Percentiles rank a stretch among this genome's conserved stretches.
Evolutionary conservation across 2,329 filamentous ascomycete species (phyloP).

Genomic region (Chrysoporthe austroafricana): DNA sequence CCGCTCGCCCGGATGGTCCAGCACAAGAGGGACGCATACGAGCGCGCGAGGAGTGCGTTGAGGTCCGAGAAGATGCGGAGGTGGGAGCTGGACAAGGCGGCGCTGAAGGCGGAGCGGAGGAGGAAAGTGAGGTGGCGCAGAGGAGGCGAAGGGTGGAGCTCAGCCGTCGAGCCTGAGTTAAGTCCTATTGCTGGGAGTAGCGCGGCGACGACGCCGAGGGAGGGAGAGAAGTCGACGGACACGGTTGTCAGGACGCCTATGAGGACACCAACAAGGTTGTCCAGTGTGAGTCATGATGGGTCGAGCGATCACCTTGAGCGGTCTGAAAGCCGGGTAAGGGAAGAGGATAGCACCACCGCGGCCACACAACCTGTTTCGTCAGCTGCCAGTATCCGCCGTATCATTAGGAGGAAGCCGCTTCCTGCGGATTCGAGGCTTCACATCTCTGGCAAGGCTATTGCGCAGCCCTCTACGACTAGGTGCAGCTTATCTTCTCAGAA

Average conservation of each 20-base stretch:
- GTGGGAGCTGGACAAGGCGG: constrained; percentile 47
- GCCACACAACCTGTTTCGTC: background rate
- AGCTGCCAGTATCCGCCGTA: background rate
- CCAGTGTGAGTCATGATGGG: constrained; percentile 4
- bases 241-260: constrained; percentile 25
- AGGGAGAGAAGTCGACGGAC: constrained; percentile 17
- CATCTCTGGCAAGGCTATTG: background rate
- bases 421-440: background rate
- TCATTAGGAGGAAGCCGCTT: constrained; percentile 14
- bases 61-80: constrained; percentile 49
- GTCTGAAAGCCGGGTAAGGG: background rate
- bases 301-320: background rate
- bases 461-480: background rate
- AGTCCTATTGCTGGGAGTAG: constrained; percentile 51
- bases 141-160: constrained; percentile 54
- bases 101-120: constrained; percentile 39
- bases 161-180: constrained; percentile 52
- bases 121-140: constrained; percentile 48
- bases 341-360: too few species aligned
- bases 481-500: constrained; percentile 23
- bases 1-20: constrained; percentile 40
- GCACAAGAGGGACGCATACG: constrained; percentile 41
- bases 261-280: constrained; percentile 9
- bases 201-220: constrained; percentile 33
- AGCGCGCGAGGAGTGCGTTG: constrained; percentile 49